These are phyloP conservation scores for Maudiozyma barnettii DNA, from an alignment of 805 yeast genomes.

Conservation along the genomic window DNA sequence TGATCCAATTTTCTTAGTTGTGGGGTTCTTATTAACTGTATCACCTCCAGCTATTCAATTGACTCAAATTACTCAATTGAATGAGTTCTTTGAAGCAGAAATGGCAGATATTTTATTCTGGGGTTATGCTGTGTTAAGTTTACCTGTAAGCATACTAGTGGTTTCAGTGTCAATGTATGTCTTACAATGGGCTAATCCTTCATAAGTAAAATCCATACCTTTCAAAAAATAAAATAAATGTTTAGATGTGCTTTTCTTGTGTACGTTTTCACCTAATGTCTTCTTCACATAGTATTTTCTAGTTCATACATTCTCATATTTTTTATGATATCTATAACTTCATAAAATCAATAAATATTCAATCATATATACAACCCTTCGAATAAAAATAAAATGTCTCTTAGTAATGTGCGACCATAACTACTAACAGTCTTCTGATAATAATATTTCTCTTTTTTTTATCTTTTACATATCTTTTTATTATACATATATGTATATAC, in stretches of 20 bases:
- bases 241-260: no score
- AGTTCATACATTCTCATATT: no score
- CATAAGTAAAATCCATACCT: background rate
- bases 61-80: constrained; percentile 71
- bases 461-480: no score
- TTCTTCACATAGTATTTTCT: no score
- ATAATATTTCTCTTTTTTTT: background rate
- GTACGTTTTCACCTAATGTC: no score
- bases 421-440: no score
- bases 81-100: constrained; percentile 66
- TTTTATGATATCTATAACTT: no score
- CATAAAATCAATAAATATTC: no score
- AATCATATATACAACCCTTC: no score
- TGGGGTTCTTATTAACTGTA: constrained; percentile 63
- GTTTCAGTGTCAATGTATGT: constrained; percentile 55
- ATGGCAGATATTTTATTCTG: constrained; percentile 77
- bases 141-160: constrained; percentile 65
- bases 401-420: no score
- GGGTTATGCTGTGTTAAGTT: constrained; percentile 68
- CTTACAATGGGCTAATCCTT: constrained; percentile 33
- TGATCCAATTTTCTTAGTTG: constrained; percentile 73
- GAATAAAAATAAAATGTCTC: no score
- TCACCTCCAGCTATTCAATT: constrained; percentile 81
- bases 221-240: no score
- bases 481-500: background rate